Base-by-base conservation (phyloP, 352 stramenopile species). In the Globisporangium okanoganense region DNA sequence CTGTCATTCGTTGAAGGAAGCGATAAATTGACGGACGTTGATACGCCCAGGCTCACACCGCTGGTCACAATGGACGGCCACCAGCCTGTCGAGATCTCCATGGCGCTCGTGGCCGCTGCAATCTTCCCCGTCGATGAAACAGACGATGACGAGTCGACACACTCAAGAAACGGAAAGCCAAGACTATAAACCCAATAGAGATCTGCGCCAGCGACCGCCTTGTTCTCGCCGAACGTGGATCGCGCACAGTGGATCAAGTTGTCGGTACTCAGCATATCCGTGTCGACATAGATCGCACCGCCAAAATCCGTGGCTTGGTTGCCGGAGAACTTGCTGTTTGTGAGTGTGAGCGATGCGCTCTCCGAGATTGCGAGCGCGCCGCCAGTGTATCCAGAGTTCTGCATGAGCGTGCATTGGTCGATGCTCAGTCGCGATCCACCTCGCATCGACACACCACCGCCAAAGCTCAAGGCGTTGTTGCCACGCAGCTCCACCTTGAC, bases 171-270 rank as follows among this genome's bases (percentile, higher is more conserved):
- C 18, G 60, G 24, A 44, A 81, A 81, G 58, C 64, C 72, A 14
- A 66, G 36, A 38, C 78, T 73, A 43, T 76, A 89, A 0, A 84
- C 68, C 79, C 82, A 92, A 47, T 84, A 89, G 29, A 88, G 71
- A 13, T 92, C 82, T 0, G 24, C 5, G 1, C 79, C 82, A 5
- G 71, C 70, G 1, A 59, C 22, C 0, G 82, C 82, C 1, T 40
- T 41, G 56, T 92, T 90, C n/a, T 54, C 48, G 5, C 25, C 44
- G 45, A 85, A 82, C 1, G 18, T 24, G 5, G 64, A 57, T 1
- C 12, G 29, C 18, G 50, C 44, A 56, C 62, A 75, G 18, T 33
- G 16, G 13, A 65, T 58, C 4, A 41, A 25, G 8, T 63, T 60
- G 40, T 56, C 60, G 2, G 57, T 29, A 0, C 22, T 31, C 29